A percentile compares a stretch with the other conserved stretches of the same genome.
These are phyloP conservation scores for Pterocarpus santalinus DNA, from an alignment of 306 rosid species.

Conservation along the genomic window DNA sequence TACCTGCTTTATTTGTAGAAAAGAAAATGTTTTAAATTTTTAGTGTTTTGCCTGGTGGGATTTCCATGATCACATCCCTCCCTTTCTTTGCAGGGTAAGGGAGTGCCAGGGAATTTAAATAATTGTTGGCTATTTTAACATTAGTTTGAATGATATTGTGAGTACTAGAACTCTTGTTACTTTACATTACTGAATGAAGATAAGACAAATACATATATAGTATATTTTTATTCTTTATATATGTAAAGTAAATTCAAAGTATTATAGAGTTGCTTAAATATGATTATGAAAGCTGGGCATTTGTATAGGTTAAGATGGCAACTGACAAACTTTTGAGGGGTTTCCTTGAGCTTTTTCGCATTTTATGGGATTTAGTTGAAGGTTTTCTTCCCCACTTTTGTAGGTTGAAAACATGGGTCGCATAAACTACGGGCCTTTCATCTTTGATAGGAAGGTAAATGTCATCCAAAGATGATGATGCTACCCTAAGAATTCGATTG, in stretches of 20 bases:
- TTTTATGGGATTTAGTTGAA: slow-evolving; percentile 15
- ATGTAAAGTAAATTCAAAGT: no score
- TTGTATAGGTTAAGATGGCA: slow-evolving; percentile 11
- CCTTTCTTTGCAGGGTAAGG: no score
- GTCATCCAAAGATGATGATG: slow-evolving; percentile 28
- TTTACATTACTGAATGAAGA: no score
- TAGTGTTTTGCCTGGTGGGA: no score
- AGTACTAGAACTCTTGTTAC: no score
- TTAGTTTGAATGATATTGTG: no score
- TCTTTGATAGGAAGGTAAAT: slow-evolving; percentile 86
- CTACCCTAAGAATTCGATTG: slow-evolving; percentile 15
- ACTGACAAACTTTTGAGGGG: neutral
- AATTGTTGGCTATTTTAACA: no score
- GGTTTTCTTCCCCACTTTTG: slow-evolving; percentile 37
- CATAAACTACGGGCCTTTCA: slow-evolving; percentile 81
- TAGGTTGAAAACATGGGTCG: slow-evolving; percentile 98
- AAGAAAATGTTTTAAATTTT: neutral
- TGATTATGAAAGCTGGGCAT: no score
- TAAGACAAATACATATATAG: neutral
- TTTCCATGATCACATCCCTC: no score
- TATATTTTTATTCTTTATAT: neutral
- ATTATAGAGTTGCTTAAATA: neutral
- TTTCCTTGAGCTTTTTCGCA: slow-evolving; percentile 2
- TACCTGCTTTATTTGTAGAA: neutral
- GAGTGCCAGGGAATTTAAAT: no score